A percentile compares a stretch with the other conserved stretches of the same genome.
These are phyloP conservation scores for Brassica rapa DNA, from an alignment of 345 rosid genomes.

Conservation along the genomic window DNA sequence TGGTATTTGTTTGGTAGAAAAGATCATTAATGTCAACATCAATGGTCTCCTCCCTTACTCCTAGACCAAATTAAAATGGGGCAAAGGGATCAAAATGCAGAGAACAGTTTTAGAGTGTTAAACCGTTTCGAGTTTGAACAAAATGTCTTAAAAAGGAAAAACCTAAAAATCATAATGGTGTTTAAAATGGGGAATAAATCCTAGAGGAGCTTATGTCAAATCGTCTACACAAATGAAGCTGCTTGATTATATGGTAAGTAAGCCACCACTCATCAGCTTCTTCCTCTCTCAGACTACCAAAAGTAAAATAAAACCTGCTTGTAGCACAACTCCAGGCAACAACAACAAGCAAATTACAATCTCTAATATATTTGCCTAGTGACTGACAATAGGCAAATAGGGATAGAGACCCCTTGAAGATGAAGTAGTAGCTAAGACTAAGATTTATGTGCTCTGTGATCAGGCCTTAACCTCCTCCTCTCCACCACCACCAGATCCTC, in stretches of 20 bases:
- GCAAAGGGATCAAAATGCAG: background rate
- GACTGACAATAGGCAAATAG: slow-evolving; percentile 23
- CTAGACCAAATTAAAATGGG: background rate
- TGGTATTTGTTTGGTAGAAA: too few relatives aligned
- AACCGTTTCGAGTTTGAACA: background rate
- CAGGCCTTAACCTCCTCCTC: slow-evolving; percentile 50
- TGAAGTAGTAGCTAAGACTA: slow-evolving; percentile 19
- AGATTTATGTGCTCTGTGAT: slow-evolving; percentile 18
- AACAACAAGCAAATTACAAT: slow-evolving; percentile 33
- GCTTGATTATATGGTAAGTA: background rate
- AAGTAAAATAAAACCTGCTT: background rate
- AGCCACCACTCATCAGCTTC: background rate
- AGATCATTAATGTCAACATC: background rate
- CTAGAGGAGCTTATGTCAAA: slow-evolving; percentile 29
- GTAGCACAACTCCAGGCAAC: slow-evolving; percentile 13
- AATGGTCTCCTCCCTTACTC: background rate
- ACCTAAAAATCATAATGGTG: slow-evolving; percentile 9
- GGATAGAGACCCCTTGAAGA: slow-evolving; percentile 7
- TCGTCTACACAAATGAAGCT: slow-evolving; percentile 37
- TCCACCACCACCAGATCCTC: slow-evolving; percentile 39
- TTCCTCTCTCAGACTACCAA: slow-evolving; percentile 15
- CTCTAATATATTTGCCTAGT: slow-evolving; percentile 26
- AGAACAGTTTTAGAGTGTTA: background rate
- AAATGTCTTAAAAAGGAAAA: background rate
- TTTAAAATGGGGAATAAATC: background rate